These are phyloP conservation scores for Trametes coccinea DNA, from an alignment of 768 basidiomycete species.

Conservation along the genomic window DNA sequence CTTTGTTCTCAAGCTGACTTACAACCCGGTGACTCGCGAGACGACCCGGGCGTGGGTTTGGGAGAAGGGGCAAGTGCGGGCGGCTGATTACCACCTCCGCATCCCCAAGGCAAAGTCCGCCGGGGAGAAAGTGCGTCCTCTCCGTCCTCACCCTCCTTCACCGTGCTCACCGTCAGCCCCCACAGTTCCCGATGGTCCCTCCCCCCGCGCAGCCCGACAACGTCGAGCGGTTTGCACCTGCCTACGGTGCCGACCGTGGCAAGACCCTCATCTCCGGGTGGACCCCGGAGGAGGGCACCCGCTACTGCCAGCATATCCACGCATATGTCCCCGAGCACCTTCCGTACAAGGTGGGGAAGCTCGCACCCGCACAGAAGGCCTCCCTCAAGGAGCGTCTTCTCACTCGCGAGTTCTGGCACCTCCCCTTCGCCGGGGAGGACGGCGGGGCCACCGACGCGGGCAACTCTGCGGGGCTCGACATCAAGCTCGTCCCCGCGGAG, in stretches of 20 bases:
- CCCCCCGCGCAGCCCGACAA: conserved; percentile 4
- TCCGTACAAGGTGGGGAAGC: conserved; percentile 20
- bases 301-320: conserved; percentile 24
- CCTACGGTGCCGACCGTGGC: background rate
- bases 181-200: conserved; percentile 14
- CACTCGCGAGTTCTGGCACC: conserved; percentile 17
- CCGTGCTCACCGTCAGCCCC: background rate
- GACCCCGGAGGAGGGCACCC: conserved; percentile 18
- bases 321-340: conserved; percentile 24
- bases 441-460: background rate
- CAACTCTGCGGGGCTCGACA: conserved; percentile 8
- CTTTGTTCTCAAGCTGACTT: conserved; percentile 4
- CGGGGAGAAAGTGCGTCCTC: conserved; percentile 8
- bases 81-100: conserved; percentile 2
- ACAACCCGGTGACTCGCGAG: conserved; percentile 8
- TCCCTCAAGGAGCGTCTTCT: conserved; percentile 15
- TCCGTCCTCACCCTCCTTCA: background rate
- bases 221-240: background rate
- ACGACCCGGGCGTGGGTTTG: conserved; percentile 9
- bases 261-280: background rate
- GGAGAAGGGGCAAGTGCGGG: conserved; percentile 7
- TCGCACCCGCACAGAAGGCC: conserved; percentile 11
- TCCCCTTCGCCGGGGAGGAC: conserved; percentile 11
- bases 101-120: conserved; percentile 18
- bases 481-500: conserved; percentile 9